Evolutionary conservation across 495 filamentous ascomycete species (phyloP).

Genomic region (Penicillium nucicola): DNA sequence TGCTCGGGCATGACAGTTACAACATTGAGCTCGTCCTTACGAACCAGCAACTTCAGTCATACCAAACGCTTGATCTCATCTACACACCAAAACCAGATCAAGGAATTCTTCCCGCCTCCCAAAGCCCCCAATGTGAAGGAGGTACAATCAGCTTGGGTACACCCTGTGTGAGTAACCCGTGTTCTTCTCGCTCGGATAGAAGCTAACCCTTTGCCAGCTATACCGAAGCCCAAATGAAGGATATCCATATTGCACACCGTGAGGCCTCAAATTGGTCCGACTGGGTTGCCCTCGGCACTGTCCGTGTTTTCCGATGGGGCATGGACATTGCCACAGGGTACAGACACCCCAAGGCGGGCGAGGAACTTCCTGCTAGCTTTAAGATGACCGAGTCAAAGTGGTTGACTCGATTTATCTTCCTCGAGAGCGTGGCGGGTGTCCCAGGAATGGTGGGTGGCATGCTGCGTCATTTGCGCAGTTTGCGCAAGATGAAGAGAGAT

Average conservation of each 20-base stretch:
- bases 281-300: conserved; percentile 57
- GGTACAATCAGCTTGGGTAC: conserved; percentile 35
- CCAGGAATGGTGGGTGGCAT: conserved; percentile 97
- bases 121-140: conserved; percentile 34
- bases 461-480: conserved; percentile 79
- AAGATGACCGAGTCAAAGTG: conserved; percentile 73
- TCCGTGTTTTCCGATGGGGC: conserved; percentile 62
- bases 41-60: conserved; percentile 11
- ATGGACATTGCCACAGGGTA: conserved; percentile 72
- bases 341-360: conserved; percentile 54
- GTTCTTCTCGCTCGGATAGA: background rate
- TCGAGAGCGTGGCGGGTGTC: conserved; percentile 91
- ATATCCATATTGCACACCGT: conserved; percentile 64
- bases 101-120: conserved; percentile 40
- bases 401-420: conserved; percentile 83
- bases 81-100: conserved; percentile 30
- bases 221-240: conserved; percentile 59
- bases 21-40: conserved; percentile 11
- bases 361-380: conserved; percentile 42
- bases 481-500: conserved; percentile 83
- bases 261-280: conserved; percentile 65
- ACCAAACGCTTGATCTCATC: conserved; percentile 38
- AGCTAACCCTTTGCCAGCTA: conserved; percentile 43
- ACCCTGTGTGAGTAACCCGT: conserved; percentile 38
- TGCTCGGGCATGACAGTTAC: conserved; percentile 23